These are phyloP conservation scores for Daldinia decipiens DNA, from an alignment of 495 filamentous ascomycete genomes.

Conservation along the genomic window DNA sequence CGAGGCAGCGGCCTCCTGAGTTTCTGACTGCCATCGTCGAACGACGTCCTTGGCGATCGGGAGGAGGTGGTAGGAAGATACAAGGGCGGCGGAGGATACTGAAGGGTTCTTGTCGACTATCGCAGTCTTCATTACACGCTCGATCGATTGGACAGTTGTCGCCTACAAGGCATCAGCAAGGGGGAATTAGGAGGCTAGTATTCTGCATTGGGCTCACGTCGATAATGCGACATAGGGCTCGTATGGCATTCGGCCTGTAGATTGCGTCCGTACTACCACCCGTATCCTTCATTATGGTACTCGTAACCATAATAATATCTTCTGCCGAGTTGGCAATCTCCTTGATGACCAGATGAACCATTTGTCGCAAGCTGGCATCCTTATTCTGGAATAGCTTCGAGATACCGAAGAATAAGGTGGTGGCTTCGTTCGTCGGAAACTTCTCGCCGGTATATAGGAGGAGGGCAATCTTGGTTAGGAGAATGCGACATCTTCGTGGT, in stretches of 20 bases:
- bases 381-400: conserved; percentile 99
- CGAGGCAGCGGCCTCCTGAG: conserved; percentile 93
- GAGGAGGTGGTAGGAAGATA: conserved; percentile 97
- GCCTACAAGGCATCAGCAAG: conserved; percentile 65
- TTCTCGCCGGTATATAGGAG: conserved; percentile 96
- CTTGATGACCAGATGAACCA: conserved; percentile 98
- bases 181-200: conserved; percentile 6
- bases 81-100: conserved; percentile 94
- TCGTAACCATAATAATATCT: conserved; percentile 99
- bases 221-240: conserved; percentile 95
- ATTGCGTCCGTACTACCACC: conserved; percentile 94
- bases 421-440: conserved; percentile 97
- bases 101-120: conserved; percentile 99
- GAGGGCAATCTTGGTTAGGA: conserved; percentile 96
- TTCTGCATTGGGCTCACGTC: conserved; percentile 70
- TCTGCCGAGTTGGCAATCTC: conserved; percentile 96
- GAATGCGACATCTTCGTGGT: conserved; percentile 91
- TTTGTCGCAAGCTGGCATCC: conserved; percentile 96
- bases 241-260: conserved; percentile 96
- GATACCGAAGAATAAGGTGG: conserved; percentile 98
- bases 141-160: conserved; percentile 97
- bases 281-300: conserved; percentile 99
- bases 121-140: conserved; percentile 97
- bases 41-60: conserved; percentile 96
- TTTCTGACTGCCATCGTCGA: conserved; percentile 97